Base-by-base conservation (phyloP, 2,329 filamentous ascomycete genomes). In the Epichloe festucae region DNA sequence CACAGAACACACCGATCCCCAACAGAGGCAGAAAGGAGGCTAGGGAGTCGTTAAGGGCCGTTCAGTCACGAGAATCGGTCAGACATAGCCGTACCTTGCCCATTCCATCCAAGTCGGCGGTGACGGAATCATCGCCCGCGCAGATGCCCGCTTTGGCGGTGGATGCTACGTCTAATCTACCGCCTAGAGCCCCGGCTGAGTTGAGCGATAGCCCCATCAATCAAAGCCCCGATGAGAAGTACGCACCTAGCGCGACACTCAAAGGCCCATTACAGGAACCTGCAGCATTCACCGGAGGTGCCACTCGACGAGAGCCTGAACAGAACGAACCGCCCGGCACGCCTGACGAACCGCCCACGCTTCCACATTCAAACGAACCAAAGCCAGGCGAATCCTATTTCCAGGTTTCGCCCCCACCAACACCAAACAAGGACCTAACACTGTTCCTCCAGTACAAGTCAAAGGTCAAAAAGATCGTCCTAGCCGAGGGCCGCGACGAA, bases 381-480 rank as follows among this genome's bases (percentile, higher is more conserved):
- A 78, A 75, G 52, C 55, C 59, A 4, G 58, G 57, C 27, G 71
- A 75, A 31, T 72, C 74, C 49, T 75, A 76, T 42, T 81, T 79
- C 56, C 73, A 80, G 21, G 82, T 84, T 42, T 70, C 69, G 0
- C 89, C 88, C 8, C 83, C 85, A 38, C 74, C 72, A 15, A 69
- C 74, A 7, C 70, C 82, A 6, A 84, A 83, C 8, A 95, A 95
- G 64, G 89, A 96, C 59, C 75, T 98, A 48, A 97, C 91, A 0
- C 72, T 98, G 40, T 98, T 97, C 65, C 68, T 97, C 55, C 91
- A 97, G 68, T 96, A 97, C 71, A 95, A 94, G 65, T 93, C 86
- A 60, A 93, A 93, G 65, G 90, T 97, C 59, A 97, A 96, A 70
- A 97, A 97, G 66, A 94, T 94, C 64, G 82, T 95, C 15, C 77